Conservation (phyloP, 2,329 filamentous ascomycete species). For the Claviceps africana region DNA sequence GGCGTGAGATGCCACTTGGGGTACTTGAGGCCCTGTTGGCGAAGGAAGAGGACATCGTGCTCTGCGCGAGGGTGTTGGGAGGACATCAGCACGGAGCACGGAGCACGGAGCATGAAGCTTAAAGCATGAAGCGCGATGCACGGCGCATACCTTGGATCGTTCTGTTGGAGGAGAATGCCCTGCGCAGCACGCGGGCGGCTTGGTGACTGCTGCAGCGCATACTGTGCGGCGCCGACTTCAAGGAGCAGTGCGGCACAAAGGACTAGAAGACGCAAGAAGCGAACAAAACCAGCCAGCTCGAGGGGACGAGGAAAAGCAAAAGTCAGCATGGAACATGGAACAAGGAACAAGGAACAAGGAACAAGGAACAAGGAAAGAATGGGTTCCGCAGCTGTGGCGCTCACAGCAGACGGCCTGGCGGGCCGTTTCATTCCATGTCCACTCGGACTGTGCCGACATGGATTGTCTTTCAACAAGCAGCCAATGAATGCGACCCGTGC, state of each 20-base stretch:
- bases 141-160: slow-evolving; percentile 13
- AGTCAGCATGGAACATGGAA: too few relatives aligned
- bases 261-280: background rate
- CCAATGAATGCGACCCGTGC: too few relatives aligned
- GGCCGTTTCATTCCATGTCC: too few relatives aligned
- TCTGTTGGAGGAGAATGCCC: slow-evolving; percentile 14
- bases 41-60: slow-evolving; percentile 26
- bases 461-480: too few relatives aligned
- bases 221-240: background rate
- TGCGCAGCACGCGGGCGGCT: background rate
- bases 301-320: background rate
- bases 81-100: background rate
- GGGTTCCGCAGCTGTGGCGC: too few relatives aligned
- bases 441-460: too few relatives aligned
- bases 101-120: background rate
- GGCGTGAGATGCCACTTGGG: slow-evolving; percentile 25
- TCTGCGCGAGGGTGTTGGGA: slow-evolving; percentile 14
- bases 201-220: background rate
- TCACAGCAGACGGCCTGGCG: too few relatives aligned
- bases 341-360: too few relatives aligned
- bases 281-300: background rate
- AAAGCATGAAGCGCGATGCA: background rate
- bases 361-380: too few relatives aligned
- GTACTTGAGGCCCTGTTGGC: slow-evolving; percentile 21
- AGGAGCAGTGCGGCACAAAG: too few relatives aligned